Evolutionary conservation across 2,329 filamentous ascomycete genomes (phyloP).

Genomic region (Botrytis tulipae): DNA sequence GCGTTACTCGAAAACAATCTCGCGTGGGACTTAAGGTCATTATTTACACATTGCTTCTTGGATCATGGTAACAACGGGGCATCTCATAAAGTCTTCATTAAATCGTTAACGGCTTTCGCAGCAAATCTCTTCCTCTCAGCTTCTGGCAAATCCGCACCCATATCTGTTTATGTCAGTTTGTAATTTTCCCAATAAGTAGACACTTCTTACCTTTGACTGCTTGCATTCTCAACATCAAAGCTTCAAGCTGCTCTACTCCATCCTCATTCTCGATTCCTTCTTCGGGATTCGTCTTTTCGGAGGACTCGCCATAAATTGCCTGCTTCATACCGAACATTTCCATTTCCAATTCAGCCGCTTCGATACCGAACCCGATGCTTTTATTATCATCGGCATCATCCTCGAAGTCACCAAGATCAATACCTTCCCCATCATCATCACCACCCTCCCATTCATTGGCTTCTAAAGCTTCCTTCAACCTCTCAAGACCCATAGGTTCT

Average conservation of each 20-base stretch:
- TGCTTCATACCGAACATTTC: constrained; percentile 43
- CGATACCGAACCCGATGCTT: constrained; percentile 35
- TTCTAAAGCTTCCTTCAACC: constrained; percentile 60
- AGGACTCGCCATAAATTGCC: constrained; percentile 36
- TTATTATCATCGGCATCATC: constrained; percentile 33
- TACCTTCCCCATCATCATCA: constrained; percentile 40
- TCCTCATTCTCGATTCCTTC: constrained; percentile 39
- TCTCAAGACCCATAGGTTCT: constrained; percentile 59
- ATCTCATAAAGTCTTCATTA: constrained; percentile 51
- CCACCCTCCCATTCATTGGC: constrained; percentile 60
- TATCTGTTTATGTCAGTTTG: constrained; percentile 45
- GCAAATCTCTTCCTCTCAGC: constrained; percentile 61
- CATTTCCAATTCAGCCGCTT: constrained; percentile 40
- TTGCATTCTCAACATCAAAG: constrained; percentile 63
- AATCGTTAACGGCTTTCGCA: constrained; percentile 59
- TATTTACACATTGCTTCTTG: neutral
- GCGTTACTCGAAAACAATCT: neutral
- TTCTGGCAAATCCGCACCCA: constrained; percentile 57
- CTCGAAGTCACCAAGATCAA: constrained; percentile 42
- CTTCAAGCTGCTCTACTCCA: constrained; percentile 56
- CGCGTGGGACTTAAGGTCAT: neutral
- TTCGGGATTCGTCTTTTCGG: constrained; percentile 33
- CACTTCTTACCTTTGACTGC: constrained; percentile 45
- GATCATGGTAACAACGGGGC: too few relatives aligned
- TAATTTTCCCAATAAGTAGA: neutral